phyloP scores from a whole-genome alignment of 257 asterid genomes.

The Eustoma russellianum region DNA sequence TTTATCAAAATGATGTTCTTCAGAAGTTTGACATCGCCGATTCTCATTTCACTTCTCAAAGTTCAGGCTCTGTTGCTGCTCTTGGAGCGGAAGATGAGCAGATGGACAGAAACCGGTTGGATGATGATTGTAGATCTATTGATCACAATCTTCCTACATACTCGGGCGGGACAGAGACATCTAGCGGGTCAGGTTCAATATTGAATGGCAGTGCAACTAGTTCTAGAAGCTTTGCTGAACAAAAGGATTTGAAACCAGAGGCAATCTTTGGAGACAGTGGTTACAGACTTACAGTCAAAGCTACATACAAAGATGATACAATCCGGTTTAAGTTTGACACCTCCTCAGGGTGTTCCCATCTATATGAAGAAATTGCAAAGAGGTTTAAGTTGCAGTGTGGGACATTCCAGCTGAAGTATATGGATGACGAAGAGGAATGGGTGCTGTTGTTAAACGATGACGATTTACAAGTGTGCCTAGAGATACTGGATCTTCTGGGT shows the following conservation, averaged over 20 bases:
- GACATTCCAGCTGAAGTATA: conserved; percentile 71
- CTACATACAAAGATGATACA: conserved; percentile 62
- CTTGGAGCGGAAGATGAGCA: no score
- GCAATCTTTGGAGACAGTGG: conserved; percentile 38
- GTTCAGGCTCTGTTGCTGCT: no score
- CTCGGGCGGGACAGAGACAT: neutral
- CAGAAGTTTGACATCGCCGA: no score
- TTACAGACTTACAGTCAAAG: conserved; percentile 45
- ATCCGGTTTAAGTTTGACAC: conserved; percentile 57
- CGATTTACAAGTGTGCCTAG: conserved; percentile 64
- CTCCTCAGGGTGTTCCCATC: conserved; percentile 39
- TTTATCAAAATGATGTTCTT: no score
- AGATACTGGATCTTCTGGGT: conserved; percentile 44
- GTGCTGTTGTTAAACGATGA: conserved; percentile 64
- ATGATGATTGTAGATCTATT: conserved; percentile 39
- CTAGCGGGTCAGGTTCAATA: conserved; percentile 30
- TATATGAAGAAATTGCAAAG: conserved; percentile 76
- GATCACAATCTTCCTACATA: conserved; percentile 44
- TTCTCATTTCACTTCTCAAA: no score
- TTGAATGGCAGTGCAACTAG: conserved; percentile 37
- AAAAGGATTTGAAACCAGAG: conserved; percentile 23
- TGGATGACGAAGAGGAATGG: conserved; percentile 90
- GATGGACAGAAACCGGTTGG: conserved; percentile 26
- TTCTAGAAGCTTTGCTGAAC: conserved; percentile 27
- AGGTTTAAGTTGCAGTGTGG: conserved; percentile 68